Evolutionary conservation across 345 rosid genomes (phyloP).

Genomic region (Aethionema arabicum): DNA sequence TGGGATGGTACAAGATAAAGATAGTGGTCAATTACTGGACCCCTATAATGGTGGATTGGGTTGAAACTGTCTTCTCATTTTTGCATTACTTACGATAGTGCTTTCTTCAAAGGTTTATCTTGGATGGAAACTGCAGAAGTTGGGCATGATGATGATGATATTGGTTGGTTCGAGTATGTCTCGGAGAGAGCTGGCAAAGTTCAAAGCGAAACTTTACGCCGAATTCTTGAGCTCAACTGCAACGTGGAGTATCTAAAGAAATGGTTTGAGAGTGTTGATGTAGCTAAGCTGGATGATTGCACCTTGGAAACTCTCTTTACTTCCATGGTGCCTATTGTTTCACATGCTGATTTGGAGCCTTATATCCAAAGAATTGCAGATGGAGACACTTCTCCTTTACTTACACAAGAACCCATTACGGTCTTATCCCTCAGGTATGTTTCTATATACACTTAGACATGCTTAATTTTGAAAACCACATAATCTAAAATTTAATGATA

Average conservation of each 20-base stretch:
- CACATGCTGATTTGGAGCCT: constrained; percentile 87
- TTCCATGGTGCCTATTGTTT: constrained; percentile 68
- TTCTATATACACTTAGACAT: neutral
- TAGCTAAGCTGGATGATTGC: constrained; percentile 52
- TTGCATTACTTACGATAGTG: constrained; percentile 17
- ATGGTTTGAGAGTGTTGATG: constrained; percentile 54
- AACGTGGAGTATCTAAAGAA: constrained; percentile 64
- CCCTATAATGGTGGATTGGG: constrained; percentile 29
- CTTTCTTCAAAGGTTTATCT: constrained; percentile 10
- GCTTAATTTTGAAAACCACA: no score
- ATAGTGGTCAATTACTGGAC: constrained; percentile 29
- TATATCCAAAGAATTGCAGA: constrained; percentile 77
- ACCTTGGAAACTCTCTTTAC: constrained; percentile 70
- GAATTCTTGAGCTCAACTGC: constrained; percentile 60
- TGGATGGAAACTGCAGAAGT: constrained; percentile 32
- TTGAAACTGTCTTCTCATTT: constrained; percentile 9
- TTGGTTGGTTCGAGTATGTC: constrained; percentile 63
- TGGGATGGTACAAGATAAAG: constrained; percentile 10
- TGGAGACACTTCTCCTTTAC: constrained; percentile 72
- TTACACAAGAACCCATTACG: constrained; percentile 66
- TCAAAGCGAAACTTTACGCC: constrained; percentile 69
- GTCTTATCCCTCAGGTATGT: constrained; percentile 77
- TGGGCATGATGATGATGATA: constrained; percentile 46
- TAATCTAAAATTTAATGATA: no score
- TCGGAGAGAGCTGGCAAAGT: constrained; percentile 50